These are phyloP conservation scores for Dactylis glomerata DNA, from an alignment of 176 grass and related monocot species.

Conservation along the genomic window DNA sequence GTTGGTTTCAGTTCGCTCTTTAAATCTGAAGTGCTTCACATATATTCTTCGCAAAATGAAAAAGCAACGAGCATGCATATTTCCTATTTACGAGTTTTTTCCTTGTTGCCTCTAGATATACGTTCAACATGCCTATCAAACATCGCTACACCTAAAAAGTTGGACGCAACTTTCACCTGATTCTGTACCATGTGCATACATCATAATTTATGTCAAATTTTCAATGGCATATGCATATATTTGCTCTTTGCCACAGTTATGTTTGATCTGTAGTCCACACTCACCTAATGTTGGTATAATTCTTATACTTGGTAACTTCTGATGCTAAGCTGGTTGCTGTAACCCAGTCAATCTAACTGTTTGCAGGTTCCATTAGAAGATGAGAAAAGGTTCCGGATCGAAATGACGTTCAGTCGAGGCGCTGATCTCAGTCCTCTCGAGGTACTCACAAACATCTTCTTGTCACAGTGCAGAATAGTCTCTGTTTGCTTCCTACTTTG, in stretches of 20 bases:
- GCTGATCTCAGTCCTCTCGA: slow-evolving; percentile 90
- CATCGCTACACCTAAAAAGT: background rate
- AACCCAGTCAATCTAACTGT: background rate
- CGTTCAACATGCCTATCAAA: background rate
- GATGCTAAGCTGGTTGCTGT: background rate
- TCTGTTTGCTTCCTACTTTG: background rate
- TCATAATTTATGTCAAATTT: background rate
- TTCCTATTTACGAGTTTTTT: background rate
- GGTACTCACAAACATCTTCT: slow-evolving; percentile 48
- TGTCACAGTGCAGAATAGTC: background rate
- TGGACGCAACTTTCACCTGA: background rate
- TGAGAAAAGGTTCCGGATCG: slow-evolving; percentile 93
- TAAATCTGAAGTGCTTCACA: background rate
- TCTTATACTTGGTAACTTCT: background rate
- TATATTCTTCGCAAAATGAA: background rate
- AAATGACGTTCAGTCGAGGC: slow-evolving; percentile 96
- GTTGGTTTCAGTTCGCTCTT: background rate
- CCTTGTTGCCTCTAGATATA: background rate
- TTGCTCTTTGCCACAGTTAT: background rate
- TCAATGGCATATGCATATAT: background rate
- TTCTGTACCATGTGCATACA: background rate
- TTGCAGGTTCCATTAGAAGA: slow-evolving; percentile 93
- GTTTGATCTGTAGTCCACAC: too few species aligned
- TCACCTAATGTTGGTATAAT: too few species aligned
- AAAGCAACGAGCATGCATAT: too few species aligned